phyloP scores from a whole-genome alignment of 139 green algal genomes.

The Chlorella sp. region DNA sequence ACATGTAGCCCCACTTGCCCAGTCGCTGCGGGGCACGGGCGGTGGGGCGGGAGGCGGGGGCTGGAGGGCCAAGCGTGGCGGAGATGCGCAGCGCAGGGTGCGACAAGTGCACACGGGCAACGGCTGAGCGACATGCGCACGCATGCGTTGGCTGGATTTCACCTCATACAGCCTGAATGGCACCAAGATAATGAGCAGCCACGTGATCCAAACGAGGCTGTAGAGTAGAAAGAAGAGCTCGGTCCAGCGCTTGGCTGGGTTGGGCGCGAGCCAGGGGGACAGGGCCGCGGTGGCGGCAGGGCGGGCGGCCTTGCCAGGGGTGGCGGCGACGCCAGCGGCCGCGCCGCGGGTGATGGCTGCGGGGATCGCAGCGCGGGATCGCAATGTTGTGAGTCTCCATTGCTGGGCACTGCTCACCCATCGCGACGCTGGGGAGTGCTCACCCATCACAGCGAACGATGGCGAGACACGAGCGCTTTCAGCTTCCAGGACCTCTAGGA shows the following conservation, averaged over 20 bases:
- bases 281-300: not conserved
- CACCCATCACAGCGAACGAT: not conserved
- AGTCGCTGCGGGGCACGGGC: conserved; percentile 40
- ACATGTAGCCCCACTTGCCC: conserved; percentile 81
- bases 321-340: not conserved
- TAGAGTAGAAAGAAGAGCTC: conserved; percentile 93
- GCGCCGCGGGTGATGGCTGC: not conserved
- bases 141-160: no score
- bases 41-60: not conserved
- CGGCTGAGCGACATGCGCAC: no score
- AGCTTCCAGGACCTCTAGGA: no score
- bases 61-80: no score
- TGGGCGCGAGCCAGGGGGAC: conserved; percentile 72
- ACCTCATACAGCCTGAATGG: conserved; percentile 93
- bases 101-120: no score
- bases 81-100: no score
- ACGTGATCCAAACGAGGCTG: conserved; percentile 91
- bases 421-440: not conserved
- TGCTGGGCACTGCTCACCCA: not conserved
- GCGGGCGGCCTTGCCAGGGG: not conserved
- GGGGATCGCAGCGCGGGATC: not conserved
- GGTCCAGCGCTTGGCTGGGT: conserved; percentile 87
- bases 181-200: conserved; percentile 87
- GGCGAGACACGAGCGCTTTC: not conserved
- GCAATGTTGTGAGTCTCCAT: not conserved